A percentile compares a stretch with the other conserved stretches of the same genome.
phyloP scores from a whole-genome alignment of 2,329 filamentous ascomycete species.

The Sclerotinia trifoliorum region DNA sequence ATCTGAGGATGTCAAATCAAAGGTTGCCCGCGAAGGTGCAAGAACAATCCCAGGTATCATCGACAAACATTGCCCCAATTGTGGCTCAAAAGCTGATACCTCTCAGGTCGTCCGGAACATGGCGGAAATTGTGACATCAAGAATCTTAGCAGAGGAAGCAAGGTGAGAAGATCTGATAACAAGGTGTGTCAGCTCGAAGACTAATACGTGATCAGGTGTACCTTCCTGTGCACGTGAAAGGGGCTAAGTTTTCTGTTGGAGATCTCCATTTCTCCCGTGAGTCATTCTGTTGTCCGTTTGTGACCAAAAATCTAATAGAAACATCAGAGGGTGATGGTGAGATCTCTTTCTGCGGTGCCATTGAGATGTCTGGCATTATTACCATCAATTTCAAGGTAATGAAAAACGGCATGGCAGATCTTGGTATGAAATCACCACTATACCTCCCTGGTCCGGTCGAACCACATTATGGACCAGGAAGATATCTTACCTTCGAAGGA shows the following conservation, averaged over 20 bases:
- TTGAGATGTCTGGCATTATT: slow-evolving; percentile 91
- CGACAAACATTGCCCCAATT: not conserved
- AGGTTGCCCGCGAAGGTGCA: slow-evolving; percentile 74
- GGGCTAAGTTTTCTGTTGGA: slow-evolving; percentile 87
- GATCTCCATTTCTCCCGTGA: slow-evolving; percentile 61
- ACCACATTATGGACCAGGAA: slow-evolving; percentile 79
- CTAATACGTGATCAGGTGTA: slow-evolving; percentile 64
- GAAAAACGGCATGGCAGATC: slow-evolving; percentile 71
- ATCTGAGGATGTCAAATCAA: slow-evolving; percentile 56
- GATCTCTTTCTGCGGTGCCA: slow-evolving; percentile 84
- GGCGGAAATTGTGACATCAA: slow-evolving; percentile 93
- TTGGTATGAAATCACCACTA: slow-evolving; percentile 79
- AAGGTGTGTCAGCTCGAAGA: not conserved
- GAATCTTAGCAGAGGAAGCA: slow-evolving; percentile 69
- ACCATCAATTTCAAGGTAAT: slow-evolving; percentile 88
- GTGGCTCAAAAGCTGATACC: slow-evolving; percentile 12
- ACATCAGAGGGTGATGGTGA: slow-evolving; percentile 89
- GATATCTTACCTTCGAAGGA: slow-evolving; percentile 83
- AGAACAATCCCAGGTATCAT: slow-evolving; percentile 71
- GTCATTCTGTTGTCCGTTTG: not conserved
- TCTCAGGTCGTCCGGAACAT: slow-evolving; percentile 36
- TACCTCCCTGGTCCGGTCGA: slow-evolving; percentile 86
- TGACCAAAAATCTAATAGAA: not conserved
- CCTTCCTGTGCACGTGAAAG: slow-evolving; percentile 79
- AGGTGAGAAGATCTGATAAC: not conserved